Evolutionary conservation across 805 yeast genomes (phyloP).

Genomic region (Ogataea haglerorum): DNA sequence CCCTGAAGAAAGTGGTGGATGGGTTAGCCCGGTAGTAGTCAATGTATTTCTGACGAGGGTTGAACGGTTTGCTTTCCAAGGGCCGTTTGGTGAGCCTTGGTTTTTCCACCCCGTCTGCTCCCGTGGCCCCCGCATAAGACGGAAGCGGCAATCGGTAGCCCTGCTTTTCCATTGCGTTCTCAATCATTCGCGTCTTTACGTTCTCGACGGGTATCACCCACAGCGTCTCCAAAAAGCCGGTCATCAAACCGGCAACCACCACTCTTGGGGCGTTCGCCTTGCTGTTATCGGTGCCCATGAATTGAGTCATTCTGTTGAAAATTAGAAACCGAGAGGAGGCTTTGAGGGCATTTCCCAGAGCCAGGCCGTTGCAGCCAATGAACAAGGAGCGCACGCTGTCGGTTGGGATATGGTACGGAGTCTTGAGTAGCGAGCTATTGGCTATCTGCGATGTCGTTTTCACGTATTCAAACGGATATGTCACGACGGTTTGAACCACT

Average conservation of each 20-base stretch:
- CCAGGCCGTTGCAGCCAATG: slow-evolving; percentile 72
- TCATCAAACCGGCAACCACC: slow-evolving; percentile 77
- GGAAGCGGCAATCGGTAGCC: slow-evolving; percentile 28
- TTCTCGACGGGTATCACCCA: slow-evolving; percentile 90
- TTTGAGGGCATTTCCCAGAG: slow-evolving; percentile 70
- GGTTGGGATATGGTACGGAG: slow-evolving; percentile 34
- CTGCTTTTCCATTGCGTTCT: slow-evolving; percentile 46
- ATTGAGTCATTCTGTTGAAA: slow-evolving; percentile 70
- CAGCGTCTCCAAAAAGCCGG: slow-evolving; percentile 79
- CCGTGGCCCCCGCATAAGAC: slow-evolving; percentile 2
- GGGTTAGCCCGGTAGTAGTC: slow-evolving; percentile 49
- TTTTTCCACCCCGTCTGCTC: slow-evolving; percentile 23
- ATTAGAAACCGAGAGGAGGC: slow-evolving; percentile 69
- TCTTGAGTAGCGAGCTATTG: slow-evolving; percentile 33
- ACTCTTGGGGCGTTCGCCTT: slow-evolving; percentile 74
- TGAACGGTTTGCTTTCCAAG: not conserved
- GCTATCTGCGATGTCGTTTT: slow-evolving; percentile 64
- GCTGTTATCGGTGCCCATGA: slow-evolving; percentile 57
- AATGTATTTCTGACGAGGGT: slow-evolving; percentile 18
- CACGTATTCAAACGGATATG: slow-evolving; percentile 70
- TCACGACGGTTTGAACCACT: slow-evolving; percentile 55
- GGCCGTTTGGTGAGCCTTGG: slow-evolving; percentile 18
- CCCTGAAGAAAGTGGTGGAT: slow-evolving; percentile 47
- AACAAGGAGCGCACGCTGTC: slow-evolving; percentile 33
- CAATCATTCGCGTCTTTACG: slow-evolving; percentile 76